Percentiles rank a stretch among this genome's conserved stretches.
Conservation (phyloP, 345 rosid genomes). For the Lumnitzera racemosa region DNA sequence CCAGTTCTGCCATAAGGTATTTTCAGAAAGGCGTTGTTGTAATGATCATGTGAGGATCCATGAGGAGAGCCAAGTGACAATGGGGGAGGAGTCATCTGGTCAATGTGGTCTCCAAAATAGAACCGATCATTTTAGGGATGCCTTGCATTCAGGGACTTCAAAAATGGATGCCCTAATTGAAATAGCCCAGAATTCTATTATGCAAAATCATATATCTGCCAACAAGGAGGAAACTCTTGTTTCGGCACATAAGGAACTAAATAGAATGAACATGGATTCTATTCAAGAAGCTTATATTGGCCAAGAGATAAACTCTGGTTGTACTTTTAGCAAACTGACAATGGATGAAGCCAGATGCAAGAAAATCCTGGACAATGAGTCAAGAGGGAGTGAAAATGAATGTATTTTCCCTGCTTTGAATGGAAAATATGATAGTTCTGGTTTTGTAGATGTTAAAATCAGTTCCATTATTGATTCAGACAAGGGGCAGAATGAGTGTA, state of each 20-base stretch:
- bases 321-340: constrained; percentile 24
- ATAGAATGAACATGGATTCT: constrained; percentile 18
- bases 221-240: constrained; percentile 21
- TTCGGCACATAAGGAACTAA: constrained; percentile 17
- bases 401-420: constrained; percentile 15
- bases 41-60: constrained; percentile 72
- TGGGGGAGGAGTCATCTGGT: constrained; percentile 47
- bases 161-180: constrained; percentile 80
- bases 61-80: constrained; percentile 60
- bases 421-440: constrained; percentile 17
- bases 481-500: constrained; percentile 13
- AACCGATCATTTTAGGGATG: constrained; percentile 30
- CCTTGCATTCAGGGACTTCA: constrained; percentile 38
- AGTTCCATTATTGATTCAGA: constrained; percentile 18
- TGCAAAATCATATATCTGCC: constrained; percentile 28
- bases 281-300: constrained; percentile 24
- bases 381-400: constrained; percentile 15
- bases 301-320: constrained; percentile 29
- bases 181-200: constrained; percentile 74
- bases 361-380: constrained; percentile 19
- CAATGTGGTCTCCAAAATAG: constrained; percentile 22
- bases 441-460: constrained; percentile 21
- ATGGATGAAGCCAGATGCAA: constrained; percentile 18
- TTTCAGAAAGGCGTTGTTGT: constrained; percentile 62
- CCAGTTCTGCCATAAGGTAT: constrained; percentile 72